Percentiles rank a stretch among this genome's conserved stretches.
These are phyloP conservation scores for Ceratocystis eucalypticola DNA, from an alignment of 2,329 filamentous ascomycete species.

Conservation along the genomic window DNA sequence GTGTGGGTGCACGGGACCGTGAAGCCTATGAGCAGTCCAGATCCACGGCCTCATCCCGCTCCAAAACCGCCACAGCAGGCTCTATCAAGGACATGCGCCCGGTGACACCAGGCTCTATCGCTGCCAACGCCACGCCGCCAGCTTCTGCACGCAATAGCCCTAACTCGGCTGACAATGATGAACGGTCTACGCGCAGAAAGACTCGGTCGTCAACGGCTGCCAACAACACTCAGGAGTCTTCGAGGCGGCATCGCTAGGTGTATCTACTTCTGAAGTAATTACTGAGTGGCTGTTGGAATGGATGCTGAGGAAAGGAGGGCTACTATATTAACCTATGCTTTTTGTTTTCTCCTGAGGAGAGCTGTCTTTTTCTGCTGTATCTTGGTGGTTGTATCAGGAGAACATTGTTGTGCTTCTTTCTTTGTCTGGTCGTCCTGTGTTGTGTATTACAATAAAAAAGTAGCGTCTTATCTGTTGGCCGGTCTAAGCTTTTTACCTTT, in stretches of 20 bases:
- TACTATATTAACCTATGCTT: not conserved
- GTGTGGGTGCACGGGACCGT: constrained; percentile 17
- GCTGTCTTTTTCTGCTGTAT: not conserved
- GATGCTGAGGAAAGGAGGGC: not conserved
- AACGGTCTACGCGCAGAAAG: constrained; percentile 11
- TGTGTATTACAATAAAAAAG: constrained; percentile 12
- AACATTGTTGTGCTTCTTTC: not conserved
- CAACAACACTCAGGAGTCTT: constrained; percentile 11
- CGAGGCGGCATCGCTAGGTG: constrained; percentile 18
- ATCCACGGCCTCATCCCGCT: constrained; percentile 10
- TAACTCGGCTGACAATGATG: constrained; percentile 12
- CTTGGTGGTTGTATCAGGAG: constrained; percentile 2
- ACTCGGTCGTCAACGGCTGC: constrained; percentile 5
- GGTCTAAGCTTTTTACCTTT: not conserved
- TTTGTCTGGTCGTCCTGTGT: no score
- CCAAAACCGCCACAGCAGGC: constrained; percentile 8
- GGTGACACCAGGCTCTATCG: constrained; percentile 12
- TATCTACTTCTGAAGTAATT: not conserved
- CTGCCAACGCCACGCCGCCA: constrained; percentile 12
- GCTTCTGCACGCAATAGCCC: constrained; percentile 12
- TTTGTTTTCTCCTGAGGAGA: not conserved
- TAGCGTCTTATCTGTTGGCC: constrained; percentile 9
- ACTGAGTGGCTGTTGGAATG: not conserved
- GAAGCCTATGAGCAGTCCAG: constrained; percentile 10
- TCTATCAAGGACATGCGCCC: constrained; percentile 8